Conservation (phyloP, 2,329 filamentous ascomycete genomes). For the Diaporthe eres region DNA sequence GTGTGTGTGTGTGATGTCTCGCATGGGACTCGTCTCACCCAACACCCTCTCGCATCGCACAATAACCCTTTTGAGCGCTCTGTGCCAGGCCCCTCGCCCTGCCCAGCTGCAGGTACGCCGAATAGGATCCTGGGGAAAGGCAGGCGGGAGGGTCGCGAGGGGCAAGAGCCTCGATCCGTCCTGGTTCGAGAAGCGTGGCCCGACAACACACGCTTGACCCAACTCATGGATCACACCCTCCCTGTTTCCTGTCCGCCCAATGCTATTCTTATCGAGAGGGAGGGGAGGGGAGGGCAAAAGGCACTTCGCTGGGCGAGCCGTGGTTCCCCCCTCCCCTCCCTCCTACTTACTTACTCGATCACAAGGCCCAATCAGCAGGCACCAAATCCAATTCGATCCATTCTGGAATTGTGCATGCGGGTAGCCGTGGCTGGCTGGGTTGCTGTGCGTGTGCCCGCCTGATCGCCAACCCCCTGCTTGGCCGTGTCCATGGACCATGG, state of each 20-base stretch:
- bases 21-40: conserved; percentile 24
- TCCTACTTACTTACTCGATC: no score
- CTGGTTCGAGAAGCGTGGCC: conserved; percentile 4
- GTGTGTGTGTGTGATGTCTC: conserved; percentile 25
- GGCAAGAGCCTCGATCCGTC: conserved; percentile 3
- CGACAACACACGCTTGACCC: not conserved
- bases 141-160: not conserved
- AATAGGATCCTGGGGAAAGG: conserved; percentile 26
- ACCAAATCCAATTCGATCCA: not conserved
- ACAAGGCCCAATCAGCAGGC: conserved; percentile 1
- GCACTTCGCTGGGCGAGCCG: not conserved
- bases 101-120: conserved; percentile 41
- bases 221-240: not conserved
- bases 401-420: conserved; percentile 31
- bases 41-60: conserved; percentile 11
- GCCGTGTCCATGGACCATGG: not conserved
- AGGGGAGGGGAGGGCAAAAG: not conserved
- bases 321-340: not conserved
- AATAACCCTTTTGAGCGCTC: not conserved
- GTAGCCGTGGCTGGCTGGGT: conserved; percentile 22
- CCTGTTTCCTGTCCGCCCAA: not conserved
- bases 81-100: conserved; percentile 7
- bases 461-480: not conserved
- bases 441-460: conserved; percentile 5
- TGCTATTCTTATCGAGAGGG: conserved; percentile 14